These are phyloP conservation scores for Carallia brachiata DNA, from an alignment of 345 rosid genomes.

Conservation along the genomic window DNA sequence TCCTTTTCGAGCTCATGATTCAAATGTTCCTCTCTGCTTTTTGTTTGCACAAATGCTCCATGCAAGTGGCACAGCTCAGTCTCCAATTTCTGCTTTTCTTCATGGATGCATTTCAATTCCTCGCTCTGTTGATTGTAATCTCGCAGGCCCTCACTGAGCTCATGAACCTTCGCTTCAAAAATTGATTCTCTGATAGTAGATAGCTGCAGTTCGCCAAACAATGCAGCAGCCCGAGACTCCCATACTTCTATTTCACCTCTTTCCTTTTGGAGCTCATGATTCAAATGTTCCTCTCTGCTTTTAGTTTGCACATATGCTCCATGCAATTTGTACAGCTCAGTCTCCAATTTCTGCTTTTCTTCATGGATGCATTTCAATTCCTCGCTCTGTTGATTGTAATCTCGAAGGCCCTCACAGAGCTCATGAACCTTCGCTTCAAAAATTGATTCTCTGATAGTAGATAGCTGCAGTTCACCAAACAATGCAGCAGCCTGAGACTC, in stretches of 20 bases:
- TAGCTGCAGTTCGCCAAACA: slow-evolving; percentile 54
- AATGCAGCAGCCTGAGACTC: slow-evolving; percentile 53
- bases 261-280: slow-evolving; percentile 44
- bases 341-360: slow-evolving; percentile 48
- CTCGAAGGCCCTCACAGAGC: slow-evolving; percentile 26
- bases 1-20: slow-evolving; percentile 45
- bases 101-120: slow-evolving; percentile 41
- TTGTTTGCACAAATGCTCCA: slow-evolving; percentile 47
- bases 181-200: slow-evolving; percentile 51
- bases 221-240: slow-evolving; percentile 56
- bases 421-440: slow-evolving; percentile 47
- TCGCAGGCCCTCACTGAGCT: slow-evolving; percentile 27
- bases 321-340: slow-evolving; percentile 39
- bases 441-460: slow-evolving; percentile 49
- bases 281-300: slow-evolving; percentile 48
- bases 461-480: slow-evolving; percentile 55
- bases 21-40: slow-evolving; percentile 47
- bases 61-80: slow-evolving; percentile 39
- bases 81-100: slow-evolving; percentile 49
- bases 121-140: slow-evolving; percentile 42
- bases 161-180: slow-evolving; percentile 48
- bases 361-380: slow-evolving; percentile 36
- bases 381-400: slow-evolving; percentile 44
- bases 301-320: slow-evolving; percentile 49
- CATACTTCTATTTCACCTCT: slow-evolving; percentile 46